phyloP scores from a whole-genome alignment of 169 alveolate species.

The Theileria equi region DNA sequence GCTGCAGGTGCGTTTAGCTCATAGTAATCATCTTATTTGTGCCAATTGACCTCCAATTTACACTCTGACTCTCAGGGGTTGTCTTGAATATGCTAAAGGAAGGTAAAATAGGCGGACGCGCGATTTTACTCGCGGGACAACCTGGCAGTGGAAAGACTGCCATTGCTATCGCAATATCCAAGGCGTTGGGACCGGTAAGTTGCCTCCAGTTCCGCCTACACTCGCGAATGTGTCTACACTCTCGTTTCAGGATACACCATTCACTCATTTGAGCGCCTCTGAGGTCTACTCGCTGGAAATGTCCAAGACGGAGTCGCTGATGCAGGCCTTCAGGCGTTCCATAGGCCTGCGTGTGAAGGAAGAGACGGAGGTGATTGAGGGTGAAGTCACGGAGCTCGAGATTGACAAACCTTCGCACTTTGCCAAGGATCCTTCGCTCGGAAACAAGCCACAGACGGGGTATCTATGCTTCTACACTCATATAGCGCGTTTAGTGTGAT shows the following conservation, averaged over 20 bases:
- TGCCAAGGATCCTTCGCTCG: too few relatives aligned
- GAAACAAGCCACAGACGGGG: neutral
- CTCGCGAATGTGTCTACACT: neutral
- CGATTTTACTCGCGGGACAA: constrained; percentile 96
- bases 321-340: constrained; percentile 96
- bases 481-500: too few relatives aligned
- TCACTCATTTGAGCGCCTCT: constrained; percentile 96
- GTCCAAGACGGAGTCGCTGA: constrained; percentile 95
- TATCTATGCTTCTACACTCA: constrained; percentile 15
- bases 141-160: constrained; percentile 99
- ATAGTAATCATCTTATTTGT: too few relatives aligned
- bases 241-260: constrained; percentile 89
- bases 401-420: constrained; percentile 83
- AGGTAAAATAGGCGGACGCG: constrained; percentile 97
- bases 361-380: constrained; percentile 98
- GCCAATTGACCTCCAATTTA: too few relatives aligned
- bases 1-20: constrained; percentile 85
- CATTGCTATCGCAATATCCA: constrained; percentile 98
- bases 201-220: neutral
- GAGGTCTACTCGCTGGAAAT: constrained; percentile 97
- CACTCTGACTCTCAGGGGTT: constrained; percentile 69
- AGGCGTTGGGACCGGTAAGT: constrained; percentile 89
- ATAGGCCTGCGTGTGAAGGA: constrained; percentile 98
- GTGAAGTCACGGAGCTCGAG: constrained; percentile 98
- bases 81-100: constrained; percentile 93